phyloP scores from a whole-genome alignment of 768 basidiomycete species.

The Serendipita vermifera region DNA sequence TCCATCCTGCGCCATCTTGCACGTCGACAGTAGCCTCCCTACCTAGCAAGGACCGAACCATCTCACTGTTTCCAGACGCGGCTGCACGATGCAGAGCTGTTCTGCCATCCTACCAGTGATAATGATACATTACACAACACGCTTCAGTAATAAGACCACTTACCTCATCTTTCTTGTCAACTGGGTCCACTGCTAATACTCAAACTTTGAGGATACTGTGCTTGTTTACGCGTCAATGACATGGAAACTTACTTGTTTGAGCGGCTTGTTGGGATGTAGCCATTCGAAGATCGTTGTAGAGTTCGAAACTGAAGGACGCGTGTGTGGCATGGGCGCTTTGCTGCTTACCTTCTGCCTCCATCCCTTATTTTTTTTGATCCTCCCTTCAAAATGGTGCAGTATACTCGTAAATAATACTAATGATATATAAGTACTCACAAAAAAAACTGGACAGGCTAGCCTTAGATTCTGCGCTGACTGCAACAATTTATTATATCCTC shows the following conservation, averaged over 20 bases:
- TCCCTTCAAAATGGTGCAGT: background rate
- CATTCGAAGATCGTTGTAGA: background rate
- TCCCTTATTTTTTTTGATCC: background rate
- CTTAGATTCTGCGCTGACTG: slow-evolving; percentile 90
- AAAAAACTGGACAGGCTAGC: slow-evolving; percentile 47
- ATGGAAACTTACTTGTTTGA: background rate
- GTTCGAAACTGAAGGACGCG: background rate
- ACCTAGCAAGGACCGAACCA: slow-evolving; percentile 54
- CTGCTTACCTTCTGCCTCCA: background rate
- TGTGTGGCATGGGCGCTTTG: background rate
- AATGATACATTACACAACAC: background rate
- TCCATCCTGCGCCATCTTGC: slow-evolving; percentile 58
- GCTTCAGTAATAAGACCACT: background rate
- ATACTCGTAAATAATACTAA: background rate
- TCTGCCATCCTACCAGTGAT: slow-evolving; percentile 46
- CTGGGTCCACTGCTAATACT: background rate
- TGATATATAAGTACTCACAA: background rate
- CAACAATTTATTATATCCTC: slow-evolving; percentile 85
- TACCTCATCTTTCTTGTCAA: background rate
- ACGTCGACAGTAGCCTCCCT: slow-evolving; percentile 56
- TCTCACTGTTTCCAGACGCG: slow-evolving; percentile 48
- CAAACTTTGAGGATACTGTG: slow-evolving; percentile 1
- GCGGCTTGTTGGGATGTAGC: slow-evolving; percentile 3
- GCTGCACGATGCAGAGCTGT: slow-evolving; percentile 83
- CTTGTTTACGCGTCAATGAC: background rate